A percentile compares a stretch with the other conserved stretches of the same genome.
These are phyloP conservation scores for Entophlyctis luteolus DNA, from an alignment of 192 early-diverging fungal species.

Conservation along the genomic window DNA sequence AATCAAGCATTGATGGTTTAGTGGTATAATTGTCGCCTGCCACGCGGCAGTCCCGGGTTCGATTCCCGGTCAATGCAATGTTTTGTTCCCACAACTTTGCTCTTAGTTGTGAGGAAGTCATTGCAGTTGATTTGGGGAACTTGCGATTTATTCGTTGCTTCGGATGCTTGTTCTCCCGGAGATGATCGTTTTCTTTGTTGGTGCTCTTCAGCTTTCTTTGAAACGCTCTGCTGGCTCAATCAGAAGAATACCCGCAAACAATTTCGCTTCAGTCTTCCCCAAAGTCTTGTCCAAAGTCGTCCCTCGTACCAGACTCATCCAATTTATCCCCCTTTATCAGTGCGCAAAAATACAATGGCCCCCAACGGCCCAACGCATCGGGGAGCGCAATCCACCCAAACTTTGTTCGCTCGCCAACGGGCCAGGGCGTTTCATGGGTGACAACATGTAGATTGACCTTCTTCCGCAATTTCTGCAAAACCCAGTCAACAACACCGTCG, in stretches of 20 bases:
- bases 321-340: slow-evolving; percentile 2
- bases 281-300: no score
- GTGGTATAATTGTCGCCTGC: slow-evolving; percentile 53
- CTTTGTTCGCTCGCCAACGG: slow-evolving; percentile 47
- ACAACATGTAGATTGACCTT: slow-evolving; percentile 7
- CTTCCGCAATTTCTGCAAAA: slow-evolving; percentile 32
- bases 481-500: slow-evolving; percentile 44
- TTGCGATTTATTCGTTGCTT: no score
- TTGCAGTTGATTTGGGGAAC: no score
- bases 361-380: slow-evolving; percentile 49
- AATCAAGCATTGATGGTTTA: slow-evolving; percentile 18
- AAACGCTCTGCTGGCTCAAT: no score
- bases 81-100: no score
- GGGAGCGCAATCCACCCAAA: slow-evolving; percentile 54
- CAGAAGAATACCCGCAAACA: no score
- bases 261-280: no score
- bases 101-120: no score
- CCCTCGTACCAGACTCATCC: no score
- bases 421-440: slow-evolving; percentile 26
- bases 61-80: slow-evolving; percentile 42
- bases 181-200: no score
- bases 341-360: slow-evolving; percentile 52
- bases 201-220: no score
- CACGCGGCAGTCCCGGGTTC: slow-evolving; percentile 54
- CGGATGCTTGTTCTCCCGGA: no score